Evolutionary conservation across 768 basidiomycete species (phyloP), one percentile per base, ranked within the genome.

Genomic region (Termitomyces sp.): DNA sequence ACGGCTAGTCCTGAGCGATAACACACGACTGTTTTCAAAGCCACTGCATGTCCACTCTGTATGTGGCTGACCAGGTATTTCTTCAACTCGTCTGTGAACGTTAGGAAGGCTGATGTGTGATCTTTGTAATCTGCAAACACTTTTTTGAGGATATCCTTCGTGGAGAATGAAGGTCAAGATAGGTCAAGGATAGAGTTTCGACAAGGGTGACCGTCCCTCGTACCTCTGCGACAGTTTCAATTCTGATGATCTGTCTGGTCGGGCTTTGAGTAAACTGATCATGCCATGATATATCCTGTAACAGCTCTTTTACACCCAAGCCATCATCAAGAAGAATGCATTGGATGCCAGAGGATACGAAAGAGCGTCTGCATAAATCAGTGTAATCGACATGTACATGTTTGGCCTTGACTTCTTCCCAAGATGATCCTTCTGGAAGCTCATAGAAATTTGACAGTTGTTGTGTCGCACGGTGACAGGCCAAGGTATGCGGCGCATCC

Each of bases 1-100:
- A 92, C 75, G 62, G 84, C 75, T 46, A 92, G 73, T 2, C 90
- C 90, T 0, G 88, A 88, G 48, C 90, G 82, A 66, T 92, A 92
- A 69, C 88, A 89, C 1, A 83, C 77, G 44, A 90, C 79, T 10
- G 88, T 89, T 68, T 92, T 92, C 78, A 90, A 88, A 1, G 79
- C 83, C 1, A 72, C 88, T 10, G 90, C 85, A 32, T 75, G 70
- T 0, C 70, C 63, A 57, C 86, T 76, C 5, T 39, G 55, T 2
- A 82, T 83, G 54, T 67, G 64, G 0, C 67, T 57, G 0, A 51
- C 63, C 48, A 90, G 71, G 8, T 60, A 67, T 7, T 66, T 62
- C 16, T 61, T 64, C 48, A 90, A 69, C 31, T 57, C 61, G 0
- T 61, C 56, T 39, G 63, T 65, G 63, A 86, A 78, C 7, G 60